These are phyloP conservation scores for Leccinellum albellum DNA, from an alignment of 768 basidiomycete genomes.

Conservation along the genomic window DNA sequence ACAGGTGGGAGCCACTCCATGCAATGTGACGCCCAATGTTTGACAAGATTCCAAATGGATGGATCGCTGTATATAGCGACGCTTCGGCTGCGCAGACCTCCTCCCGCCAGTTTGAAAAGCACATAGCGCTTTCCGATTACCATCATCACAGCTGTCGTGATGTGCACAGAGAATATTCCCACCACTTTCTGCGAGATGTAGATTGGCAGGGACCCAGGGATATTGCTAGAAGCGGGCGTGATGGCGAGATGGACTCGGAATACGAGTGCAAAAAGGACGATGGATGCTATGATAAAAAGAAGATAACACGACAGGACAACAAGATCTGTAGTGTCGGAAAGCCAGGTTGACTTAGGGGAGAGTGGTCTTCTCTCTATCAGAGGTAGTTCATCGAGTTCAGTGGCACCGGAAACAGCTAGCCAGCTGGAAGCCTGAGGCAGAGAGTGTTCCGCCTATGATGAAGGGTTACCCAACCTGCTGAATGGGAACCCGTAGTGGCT, in stretches of 20 bases:
- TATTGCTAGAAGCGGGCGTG: too few species aligned
- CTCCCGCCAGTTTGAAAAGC: neutral
- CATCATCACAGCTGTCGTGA: neutral
- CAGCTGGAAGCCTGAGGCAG: too few species aligned
- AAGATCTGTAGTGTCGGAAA: neutral
- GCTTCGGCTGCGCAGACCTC: neutral
- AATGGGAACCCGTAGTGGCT: neutral
- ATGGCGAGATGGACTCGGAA: too few species aligned
- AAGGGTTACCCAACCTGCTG: neutral
- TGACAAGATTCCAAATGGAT: neutral
- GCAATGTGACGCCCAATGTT: neutral
- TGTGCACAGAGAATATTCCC: neutral
- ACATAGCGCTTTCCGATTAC: neutral
- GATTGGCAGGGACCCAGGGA: neutral
- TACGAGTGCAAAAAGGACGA: neutral
- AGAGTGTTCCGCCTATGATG: neutral
- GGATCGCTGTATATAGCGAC: conserved; percentile 2
- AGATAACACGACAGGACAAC: neutral
- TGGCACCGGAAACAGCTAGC: too few species aligned
- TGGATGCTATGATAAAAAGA: neutral
- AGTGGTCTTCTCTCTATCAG: neutral
- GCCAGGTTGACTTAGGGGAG: neutral
- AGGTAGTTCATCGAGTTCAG: neutral
- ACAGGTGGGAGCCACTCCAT: neutral
- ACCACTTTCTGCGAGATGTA: neutral